Evolutionary conservation across 1,139 yeast genomes (phyloP).

Genomic region (Nakaseomyces bracarensis): DNA sequence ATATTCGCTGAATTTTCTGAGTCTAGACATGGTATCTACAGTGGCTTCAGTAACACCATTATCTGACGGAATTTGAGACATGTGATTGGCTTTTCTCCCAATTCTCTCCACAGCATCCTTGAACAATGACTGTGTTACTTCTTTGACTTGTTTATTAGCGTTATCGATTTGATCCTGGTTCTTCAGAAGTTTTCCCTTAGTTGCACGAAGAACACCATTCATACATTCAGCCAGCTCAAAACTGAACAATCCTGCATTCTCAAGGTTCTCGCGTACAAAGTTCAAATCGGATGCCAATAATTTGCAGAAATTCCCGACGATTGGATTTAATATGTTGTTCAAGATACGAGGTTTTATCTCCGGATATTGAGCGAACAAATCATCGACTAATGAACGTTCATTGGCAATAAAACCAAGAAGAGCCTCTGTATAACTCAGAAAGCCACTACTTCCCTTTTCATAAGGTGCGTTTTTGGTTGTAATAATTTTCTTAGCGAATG

Average conservation of each 20-base stretch:
- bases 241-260: conserved; percentile 37
- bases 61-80: conserved; percentile 46
- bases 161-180: conserved; percentile 14
- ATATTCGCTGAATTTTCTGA: conserved; percentile 59
- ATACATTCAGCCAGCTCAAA: conserved; percentile 41
- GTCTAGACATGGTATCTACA: conserved; percentile 55
- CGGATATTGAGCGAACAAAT: conserved; percentile 32
- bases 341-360: conserved; percentile 36
- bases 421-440: conserved; percentile 47
- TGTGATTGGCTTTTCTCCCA: conserved; percentile 41
- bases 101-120: conserved; percentile 45
- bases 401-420: conserved; percentile 42
- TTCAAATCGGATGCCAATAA: conserved; percentile 33
- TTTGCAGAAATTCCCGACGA: conserved; percentile 33
- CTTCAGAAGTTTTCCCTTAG: conserved; percentile 24
- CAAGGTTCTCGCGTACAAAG: conserved; percentile 33
- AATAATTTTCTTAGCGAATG: conserved; percentile 39
- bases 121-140: conserved; percentile 41
- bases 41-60: conserved; percentile 63
- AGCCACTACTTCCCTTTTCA: conserved; percentile 57
- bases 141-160: conserved; percentile 20
- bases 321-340: conserved; percentile 35
- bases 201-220: conserved; percentile 24
- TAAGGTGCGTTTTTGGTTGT: conserved; percentile 41
- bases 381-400: conserved; percentile 40